A percentile compares a stretch with the other conserved stretches of the same genome.
Evolutionary conservation across 495 filamentous ascomycete species (phyloP).

Genomic region (Penicillium tannophilum): DNA sequence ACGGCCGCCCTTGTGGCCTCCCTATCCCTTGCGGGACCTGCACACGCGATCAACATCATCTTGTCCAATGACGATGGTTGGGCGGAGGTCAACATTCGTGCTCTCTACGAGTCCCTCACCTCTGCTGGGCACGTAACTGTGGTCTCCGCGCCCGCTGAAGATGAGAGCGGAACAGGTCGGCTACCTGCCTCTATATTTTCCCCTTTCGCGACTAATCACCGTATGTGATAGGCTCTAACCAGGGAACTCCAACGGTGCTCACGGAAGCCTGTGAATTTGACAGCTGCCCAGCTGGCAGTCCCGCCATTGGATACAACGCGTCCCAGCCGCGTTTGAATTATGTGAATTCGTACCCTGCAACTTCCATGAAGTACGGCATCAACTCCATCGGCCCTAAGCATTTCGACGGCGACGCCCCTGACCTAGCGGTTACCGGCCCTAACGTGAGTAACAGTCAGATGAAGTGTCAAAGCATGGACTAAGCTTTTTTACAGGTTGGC

Average conservation of each 20-base stretch:
- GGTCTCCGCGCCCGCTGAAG: slow-evolving; percentile 64
- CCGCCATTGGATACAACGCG: slow-evolving; percentile 55
- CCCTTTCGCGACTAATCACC: not conserved
- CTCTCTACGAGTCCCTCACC: slow-evolving; percentile 54
- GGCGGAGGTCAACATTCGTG: slow-evolving; percentile 66
- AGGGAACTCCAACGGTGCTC: slow-evolving; percentile 47
- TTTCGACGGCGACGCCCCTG: slow-evolving; percentile 49
- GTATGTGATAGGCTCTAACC: slow-evolving; percentile 48
- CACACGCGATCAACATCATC: slow-evolving; percentile 55
- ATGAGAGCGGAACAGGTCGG: slow-evolving; percentile 62
- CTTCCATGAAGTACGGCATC: slow-evolving; percentile 65
- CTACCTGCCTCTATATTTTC: not conserved
- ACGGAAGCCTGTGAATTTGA: slow-evolving; percentile 56
- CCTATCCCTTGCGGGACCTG: slow-evolving; percentile 11
- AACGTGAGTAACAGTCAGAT: slow-evolving; percentile 42
- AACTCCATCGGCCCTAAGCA: slow-evolving; percentile 51
- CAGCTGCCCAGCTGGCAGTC: slow-evolving; percentile 58
- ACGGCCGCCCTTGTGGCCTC: slow-evolving; percentile 10
- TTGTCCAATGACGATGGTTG: slow-evolving; percentile 74
- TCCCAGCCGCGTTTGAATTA: slow-evolving; percentile 63
- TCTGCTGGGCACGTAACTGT: slow-evolving; percentile 59
- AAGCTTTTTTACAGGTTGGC: slow-evolving; percentile 38
- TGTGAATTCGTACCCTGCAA: slow-evolving; percentile 70
- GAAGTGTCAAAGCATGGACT: not conserved
- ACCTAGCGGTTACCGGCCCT: slow-evolving; percentile 64